Evolutionary conservation across 1,284 basidiomycete genomes (phyloP), one percentile per base, ranked within the genome.

Genomic region (Cutaneotrichosporon mucoides): DNA sequence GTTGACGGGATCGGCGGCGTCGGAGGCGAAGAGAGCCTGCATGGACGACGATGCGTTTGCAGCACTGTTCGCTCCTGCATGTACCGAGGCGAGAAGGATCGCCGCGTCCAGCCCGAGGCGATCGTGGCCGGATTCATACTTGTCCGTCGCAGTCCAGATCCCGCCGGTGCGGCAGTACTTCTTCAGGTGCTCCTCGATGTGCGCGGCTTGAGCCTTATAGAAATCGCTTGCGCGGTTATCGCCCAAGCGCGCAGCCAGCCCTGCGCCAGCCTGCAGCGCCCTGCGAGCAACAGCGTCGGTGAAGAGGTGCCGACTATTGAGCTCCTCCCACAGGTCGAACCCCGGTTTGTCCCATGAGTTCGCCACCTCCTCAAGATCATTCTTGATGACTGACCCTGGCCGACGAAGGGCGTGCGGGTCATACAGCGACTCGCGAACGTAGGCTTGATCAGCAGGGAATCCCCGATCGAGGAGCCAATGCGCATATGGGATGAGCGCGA

Each of bases 291-390:
- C 68, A 15, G 80, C 64, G 41, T 78, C 73, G 6, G 78, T 80
- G 69, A 79, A 82, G 56, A 81, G 79, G 55, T 82, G 81, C n/a
- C 68, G 57, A 0, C 76, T 79, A 13, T 74, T 56, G 1, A 74
- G 62, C 63, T 77, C 76, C 59, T 77, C 73, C 71, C 74, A 77
- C 4, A 77, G 66, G 58, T 82, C 81, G 57, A 79, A 81, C 0
- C 78, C 74, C 0, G 63, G 37, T 42, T 66, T 48, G 53, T 55
- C 51, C 77, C 80, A 81, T 0, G 67, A 64, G 56, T 2, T 15
- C 2, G 75, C 76, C 7, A 81, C 75, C 60, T 81, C 80, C 59
- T 83, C 81, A 15, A 82, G 68, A 63, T 83, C 82, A 48, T 79
- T 80, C 70, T 80, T 81, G 68, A 83, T 75, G 9, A 80, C 73